Conservation (phyloP, 306 rosid species). For the Trichosanthes truncata region DNA sequence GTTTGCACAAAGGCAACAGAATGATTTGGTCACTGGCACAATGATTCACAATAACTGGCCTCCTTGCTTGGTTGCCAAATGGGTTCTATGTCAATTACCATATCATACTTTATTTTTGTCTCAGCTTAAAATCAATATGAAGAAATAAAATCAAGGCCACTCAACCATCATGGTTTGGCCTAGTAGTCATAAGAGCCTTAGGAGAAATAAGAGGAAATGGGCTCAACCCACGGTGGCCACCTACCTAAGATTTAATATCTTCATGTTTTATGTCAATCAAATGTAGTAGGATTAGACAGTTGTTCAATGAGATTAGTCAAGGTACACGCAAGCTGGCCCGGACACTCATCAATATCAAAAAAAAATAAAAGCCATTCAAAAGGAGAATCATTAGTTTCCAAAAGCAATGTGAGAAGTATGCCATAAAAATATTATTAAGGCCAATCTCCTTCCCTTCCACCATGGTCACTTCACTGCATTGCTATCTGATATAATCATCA, state of each 20-base stretch:
- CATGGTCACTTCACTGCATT: background rate
- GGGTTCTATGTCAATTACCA: slow-evolving; percentile 9
- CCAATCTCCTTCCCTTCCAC: slow-evolving; percentile 1
- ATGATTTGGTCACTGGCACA: slow-evolving; percentile 2
- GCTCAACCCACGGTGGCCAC: too few species aligned
- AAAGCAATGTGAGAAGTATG: background rate
- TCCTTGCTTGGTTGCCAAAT: slow-evolving; percentile 4
- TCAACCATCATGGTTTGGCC: too few species aligned
- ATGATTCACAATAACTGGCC: slow-evolving; percentile 2
- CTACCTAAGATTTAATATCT: too few species aligned
- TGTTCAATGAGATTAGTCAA: too few species aligned
- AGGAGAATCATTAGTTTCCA: background rate
- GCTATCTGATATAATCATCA: background rate
- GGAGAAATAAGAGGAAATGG: too few species aligned
- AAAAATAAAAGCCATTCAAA: background rate
- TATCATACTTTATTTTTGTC: background rate
- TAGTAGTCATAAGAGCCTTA: too few species aligned
- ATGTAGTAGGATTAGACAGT: too few species aligned
- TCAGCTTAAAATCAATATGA: background rate
- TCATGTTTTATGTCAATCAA: too few species aligned
- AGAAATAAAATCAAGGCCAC: background rate
- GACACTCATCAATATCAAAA: too few species aligned
- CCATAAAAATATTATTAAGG: background rate
- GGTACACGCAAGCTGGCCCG: too few species aligned
- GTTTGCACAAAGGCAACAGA: background rate